Evolutionary conservation across 192 early-diverging fungal genomes (phyloP).

Genomic region (Funneliformis mosseae): DNA sequence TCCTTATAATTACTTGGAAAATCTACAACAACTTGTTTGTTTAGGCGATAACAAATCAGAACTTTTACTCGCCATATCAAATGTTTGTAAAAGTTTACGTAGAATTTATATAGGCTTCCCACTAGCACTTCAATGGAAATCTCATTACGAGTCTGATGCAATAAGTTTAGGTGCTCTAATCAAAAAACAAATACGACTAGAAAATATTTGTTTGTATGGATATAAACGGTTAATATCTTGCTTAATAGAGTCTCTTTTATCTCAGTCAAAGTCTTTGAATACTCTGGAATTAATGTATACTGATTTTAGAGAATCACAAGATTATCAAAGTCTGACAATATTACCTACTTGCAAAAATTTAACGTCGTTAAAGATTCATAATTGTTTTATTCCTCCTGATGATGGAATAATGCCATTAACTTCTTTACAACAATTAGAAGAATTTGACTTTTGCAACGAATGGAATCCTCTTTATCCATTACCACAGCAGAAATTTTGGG

Average conservation of each 20-base stretch:
- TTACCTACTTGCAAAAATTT: background rate
- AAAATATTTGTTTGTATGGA: conserved; percentile 6
- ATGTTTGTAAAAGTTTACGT: background rate
- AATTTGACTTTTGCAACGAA: conserved; percentile 6
- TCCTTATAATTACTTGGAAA: background rate
- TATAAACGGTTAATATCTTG: background rate
- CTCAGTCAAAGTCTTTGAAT: background rate
- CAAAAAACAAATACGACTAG: background rate
- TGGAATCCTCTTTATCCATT: background rate
- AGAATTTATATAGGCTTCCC: background rate
- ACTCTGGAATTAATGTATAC: background rate
- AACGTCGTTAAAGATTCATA: background rate
- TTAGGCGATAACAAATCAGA: background rate
- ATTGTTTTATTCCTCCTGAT: conserved; percentile 11
- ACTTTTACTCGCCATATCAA: background rate
- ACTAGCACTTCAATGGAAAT: background rate
- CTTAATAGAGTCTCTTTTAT: background rate
- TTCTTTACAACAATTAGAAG: background rate
- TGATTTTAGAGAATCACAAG: background rate
- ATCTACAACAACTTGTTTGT: background rate
- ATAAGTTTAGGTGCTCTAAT: background rate
- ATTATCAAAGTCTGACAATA: background rate
- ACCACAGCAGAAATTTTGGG: background rate
- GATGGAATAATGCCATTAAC: background rate
- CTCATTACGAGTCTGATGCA: background rate